Percentiles rank a stretch among this genome's conserved stretches.
phyloP scores from a whole-genome alignment of 345 rosid species.

The Combretum micranthum region DNA sequence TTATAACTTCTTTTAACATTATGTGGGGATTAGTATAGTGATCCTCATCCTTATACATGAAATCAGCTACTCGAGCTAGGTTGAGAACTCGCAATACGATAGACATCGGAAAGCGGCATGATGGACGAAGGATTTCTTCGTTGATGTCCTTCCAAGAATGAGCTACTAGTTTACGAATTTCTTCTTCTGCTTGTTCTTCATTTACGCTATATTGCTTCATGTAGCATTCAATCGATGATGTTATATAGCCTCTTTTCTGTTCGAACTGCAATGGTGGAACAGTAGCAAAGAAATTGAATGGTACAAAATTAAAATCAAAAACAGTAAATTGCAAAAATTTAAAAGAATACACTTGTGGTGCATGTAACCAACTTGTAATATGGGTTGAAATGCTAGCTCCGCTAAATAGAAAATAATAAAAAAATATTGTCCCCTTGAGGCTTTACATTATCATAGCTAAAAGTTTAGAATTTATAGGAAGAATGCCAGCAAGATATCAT shows the following conservation, averaged over 20 bases:
- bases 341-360: too few relatives aligned
- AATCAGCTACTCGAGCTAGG: slow-evolving; percentile 1
- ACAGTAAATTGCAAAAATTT: too few relatives aligned
- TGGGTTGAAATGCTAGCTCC: too few relatives aligned
- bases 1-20: background rate
- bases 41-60: slow-evolving; percentile 8
- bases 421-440: too few relatives aligned
- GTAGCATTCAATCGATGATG: slow-evolving; percentile 8
- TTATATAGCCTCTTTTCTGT: slow-evolving; percentile 11
- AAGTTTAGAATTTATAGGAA: too few relatives aligned
- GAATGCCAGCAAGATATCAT: too few relatives aligned
- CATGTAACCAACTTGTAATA: too few relatives aligned
- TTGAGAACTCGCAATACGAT: slow-evolving; percentile 7
- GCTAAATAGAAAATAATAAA: too few relatives aligned
- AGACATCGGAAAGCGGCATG: background rate
- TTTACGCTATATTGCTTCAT: slow-evolving; percentile 5
- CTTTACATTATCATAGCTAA: too few relatives aligned
- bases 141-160: slow-evolving; percentile 12
- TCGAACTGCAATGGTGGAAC: background rate
- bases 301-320: too few relatives aligned
- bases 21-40: slow-evolving; percentile 6
- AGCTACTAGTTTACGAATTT: background rate
- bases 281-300: too few relatives aligned
- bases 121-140: slow-evolving; percentile 5
- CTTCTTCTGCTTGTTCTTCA: background rate